Base-by-base conservation (phyloP, 2,329 filamentous ascomycete genomes). In the Diplodia seriata region DNA sequence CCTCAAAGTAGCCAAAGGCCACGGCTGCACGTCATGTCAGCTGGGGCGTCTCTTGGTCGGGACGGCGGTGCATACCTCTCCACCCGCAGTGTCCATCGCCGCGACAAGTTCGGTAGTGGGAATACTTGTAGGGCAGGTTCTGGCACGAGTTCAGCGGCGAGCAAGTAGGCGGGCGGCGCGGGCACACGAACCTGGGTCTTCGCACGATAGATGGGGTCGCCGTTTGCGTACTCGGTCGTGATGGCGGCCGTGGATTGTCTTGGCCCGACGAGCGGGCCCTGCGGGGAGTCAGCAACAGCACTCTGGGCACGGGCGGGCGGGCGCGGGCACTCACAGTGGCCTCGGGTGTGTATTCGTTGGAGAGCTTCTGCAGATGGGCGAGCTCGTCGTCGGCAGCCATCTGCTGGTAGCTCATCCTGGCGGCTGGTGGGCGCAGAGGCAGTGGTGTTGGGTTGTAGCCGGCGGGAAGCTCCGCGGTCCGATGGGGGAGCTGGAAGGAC, bases 71-170 rank as follows among this genome's bases (percentile, higher is more conserved):
- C 89, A 83, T 85, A 97, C 94, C 95, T 90, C 94, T 88, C 94
- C 95, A 98, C 75, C 94, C 95, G 81, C 95, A 98, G 77, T 97
- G 96, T 69, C 95, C 95, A 81, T 98, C 94, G 65, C 95, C 94
- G 79, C 91, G 90, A 77, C 97, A 89, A 12, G 90, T 90, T 67
- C 95, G 92, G 76, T 94, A 97, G 77, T 93, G 90, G 23, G 92
- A 91, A 79, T 97, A 97, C 68, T 90, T 92, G 73, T 90, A 85
- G 7, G 93, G 91, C 66, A 99, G 85, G 23, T 89, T 86, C 93
- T 97, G 73, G 38, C 11, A 53, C 26, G n/a, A 50, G 57, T 62
- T 53, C 53, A 61, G 66, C 40, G 31, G 54, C 26, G 31, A 38
- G 12, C 43, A 38, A 53, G 49, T 20, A 31, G 36, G 40, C 49